Percentiles rank a stretch among this genome's conserved stretches.
These are phyloP conservation scores for Fusarium solani-melongenae DNA, from an alignment of 2,329 filamentous ascomycete genomes.

Conservation along the genomic window DNA sequence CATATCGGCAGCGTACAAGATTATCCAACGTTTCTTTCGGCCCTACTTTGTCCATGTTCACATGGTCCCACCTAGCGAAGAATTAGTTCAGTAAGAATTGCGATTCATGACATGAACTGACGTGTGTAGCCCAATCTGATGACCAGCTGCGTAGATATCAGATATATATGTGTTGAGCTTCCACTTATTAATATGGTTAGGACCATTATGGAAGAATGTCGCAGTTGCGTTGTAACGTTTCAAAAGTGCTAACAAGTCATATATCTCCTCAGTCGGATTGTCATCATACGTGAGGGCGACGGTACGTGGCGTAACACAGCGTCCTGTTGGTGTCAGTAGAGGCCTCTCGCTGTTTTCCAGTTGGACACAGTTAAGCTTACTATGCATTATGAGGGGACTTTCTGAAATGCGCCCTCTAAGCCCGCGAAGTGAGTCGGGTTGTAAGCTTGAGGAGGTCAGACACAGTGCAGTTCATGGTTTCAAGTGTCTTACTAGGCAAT, in stretches of 20 bases:
- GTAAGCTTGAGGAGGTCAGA: neutral
- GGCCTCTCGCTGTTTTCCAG: neutral
- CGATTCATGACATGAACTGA: neutral
- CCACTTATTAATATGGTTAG: neutral
- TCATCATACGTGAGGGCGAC: slow-evolving; percentile 3
- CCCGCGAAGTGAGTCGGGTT: neutral
- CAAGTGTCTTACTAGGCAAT: neutral
- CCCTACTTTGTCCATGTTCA: neutral
- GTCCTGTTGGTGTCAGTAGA: neutral
- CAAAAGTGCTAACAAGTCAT: slow-evolving; percentile 1
- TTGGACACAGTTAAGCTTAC: neutral
- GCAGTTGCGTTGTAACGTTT: slow-evolving; percentile 5
- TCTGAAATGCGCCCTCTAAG: neutral
- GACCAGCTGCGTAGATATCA: slow-evolving; percentile 2
- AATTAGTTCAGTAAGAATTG: neutral
- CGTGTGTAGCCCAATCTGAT: slow-evolving; percentile 4
- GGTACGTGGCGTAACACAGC: slow-evolving; percentile 1
- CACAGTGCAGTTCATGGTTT: neutral
- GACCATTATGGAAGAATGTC: slow-evolving; percentile 2
- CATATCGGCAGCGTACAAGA: neutral
- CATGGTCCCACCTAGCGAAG: neutral
- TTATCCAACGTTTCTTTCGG: neutral
- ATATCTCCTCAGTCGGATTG: slow-evolving; percentile 1
- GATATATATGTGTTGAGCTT: slow-evolving; percentile 1
- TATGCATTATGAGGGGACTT: neutral